Base-by-base conservation (phyloP, 2,329 filamentous ascomycete species). In the Aspergillus bombycis region DNA sequence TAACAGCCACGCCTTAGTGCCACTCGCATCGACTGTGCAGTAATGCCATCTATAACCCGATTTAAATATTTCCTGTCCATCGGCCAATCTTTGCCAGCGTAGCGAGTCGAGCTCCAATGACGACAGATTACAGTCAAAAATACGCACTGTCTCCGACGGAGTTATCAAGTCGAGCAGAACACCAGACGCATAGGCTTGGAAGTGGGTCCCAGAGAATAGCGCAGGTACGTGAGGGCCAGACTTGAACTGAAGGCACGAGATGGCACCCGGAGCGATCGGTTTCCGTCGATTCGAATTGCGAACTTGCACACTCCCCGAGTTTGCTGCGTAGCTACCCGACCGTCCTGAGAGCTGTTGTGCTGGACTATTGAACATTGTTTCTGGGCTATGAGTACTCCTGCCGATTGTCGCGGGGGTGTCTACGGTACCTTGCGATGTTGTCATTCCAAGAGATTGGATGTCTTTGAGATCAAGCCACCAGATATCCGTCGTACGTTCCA, bases 401-500 rank as follows among this genome's bases (percentile, higher is more conserved):
- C 66, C 69, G 63, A 72, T 63, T 58, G 70, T 65, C 61, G 67
- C 68, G 67, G 67, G 77, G 71, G 71, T 76, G 68, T 85, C 83
- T 62, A 81, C 78, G 64, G 79, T 82, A 68, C 84, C 84, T 76
- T 83, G 84, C 80, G 87, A 77, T 60, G 91, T 89, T 32, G 87
- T 82, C 41, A 89, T 88, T 71, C 93, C 89, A 70, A 97, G 94
- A 54, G 93, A 92, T 1, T 94, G 93, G 64, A 88, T 93, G 38
- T 93, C 93, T 76, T 96, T 94, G 57, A 99, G 85, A 79, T 99
- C 95, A 50, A 99, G 83, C 94, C 95, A 99, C 91, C 93, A 97
- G 50, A 99, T 86, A 77, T 99, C 95, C 64, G 93, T 94, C 65
- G 91, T 93, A 72, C 96, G 94, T 80, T 98, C 94, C 93, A 98